phyloP scores from a whole-genome alignment of 1,284 basidiomycete species.

The Ustilago crameri region DNA sequence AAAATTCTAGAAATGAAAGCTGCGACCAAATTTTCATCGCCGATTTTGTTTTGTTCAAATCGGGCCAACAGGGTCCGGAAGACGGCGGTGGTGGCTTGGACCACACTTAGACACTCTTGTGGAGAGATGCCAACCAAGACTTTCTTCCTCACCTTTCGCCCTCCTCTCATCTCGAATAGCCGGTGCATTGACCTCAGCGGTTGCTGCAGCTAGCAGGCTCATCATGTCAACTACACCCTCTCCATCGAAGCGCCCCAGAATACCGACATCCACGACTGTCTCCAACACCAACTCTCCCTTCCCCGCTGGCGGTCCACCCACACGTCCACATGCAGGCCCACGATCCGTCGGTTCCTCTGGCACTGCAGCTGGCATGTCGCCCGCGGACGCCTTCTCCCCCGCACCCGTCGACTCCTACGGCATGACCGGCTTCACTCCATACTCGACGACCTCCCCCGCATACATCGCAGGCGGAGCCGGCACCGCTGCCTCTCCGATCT shows the following conservation, averaged over 20 bases:
- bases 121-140: background rate
- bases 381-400: slow-evolving; percentile 28
- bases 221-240: slow-evolving; percentile 37
- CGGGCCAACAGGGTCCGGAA: background rate
- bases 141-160: background rate
- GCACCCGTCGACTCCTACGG: slow-evolving; percentile 4
- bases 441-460: slow-evolving; percentile 38
- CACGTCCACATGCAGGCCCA: slow-evolving; percentile 14
- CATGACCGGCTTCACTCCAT: slow-evolving; percentile 25
- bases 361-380: slow-evolving; percentile 25
- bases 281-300: slow-evolving; percentile 33
- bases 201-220: too few relatives aligned
- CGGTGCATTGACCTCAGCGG: too few relatives aligned
- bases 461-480: slow-evolving; percentile 18
- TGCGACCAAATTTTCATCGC: slow-evolving; percentile 36
- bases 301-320: background rate
- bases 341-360: slow-evolving; percentile 25
- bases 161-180: too few relatives aligned
- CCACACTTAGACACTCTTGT: slow-evolving; percentile 3
- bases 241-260: slow-evolving; percentile 30
- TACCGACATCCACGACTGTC: slow-evolving; percentile 18
- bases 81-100: slow-evolving; percentile 16
- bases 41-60: background rate
- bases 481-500: slow-evolving; percentile 15
- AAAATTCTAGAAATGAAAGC: slow-evolving; percentile 33